Conservation (phyloP, 768 basidiomycete species). For the Galerina marginata region DNA sequence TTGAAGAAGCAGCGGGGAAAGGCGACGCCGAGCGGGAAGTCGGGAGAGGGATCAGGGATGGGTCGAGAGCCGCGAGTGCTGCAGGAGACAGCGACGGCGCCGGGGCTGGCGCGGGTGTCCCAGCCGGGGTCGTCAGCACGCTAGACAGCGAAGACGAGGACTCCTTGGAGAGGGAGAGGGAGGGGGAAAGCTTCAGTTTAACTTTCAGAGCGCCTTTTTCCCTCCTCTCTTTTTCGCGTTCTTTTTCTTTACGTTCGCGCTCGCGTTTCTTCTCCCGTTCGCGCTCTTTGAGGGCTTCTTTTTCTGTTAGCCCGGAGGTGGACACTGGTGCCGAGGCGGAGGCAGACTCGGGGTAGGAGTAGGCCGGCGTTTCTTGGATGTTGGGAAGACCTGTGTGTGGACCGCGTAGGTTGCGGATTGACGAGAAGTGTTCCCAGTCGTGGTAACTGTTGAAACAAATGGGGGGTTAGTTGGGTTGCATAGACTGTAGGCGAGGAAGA, state of each 20-base stretch:
- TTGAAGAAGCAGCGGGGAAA: slow-evolving; percentile 11
- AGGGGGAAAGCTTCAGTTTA: slow-evolving; percentile 21
- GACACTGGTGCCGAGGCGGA: neutral
- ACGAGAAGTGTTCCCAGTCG: slow-evolving; percentile 95
- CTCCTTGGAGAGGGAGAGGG: neutral
- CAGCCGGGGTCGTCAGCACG: neutral
- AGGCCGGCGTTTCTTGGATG: slow-evolving; percentile 53
- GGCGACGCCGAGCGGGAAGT: slow-evolving; percentile 30
- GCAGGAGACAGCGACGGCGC: neutral
- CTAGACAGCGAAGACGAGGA: neutral
- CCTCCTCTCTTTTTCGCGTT: slow-evolving; percentile 22
- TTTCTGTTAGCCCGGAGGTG: slow-evolving; percentile 7
- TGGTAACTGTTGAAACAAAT: slow-evolving; percentile 62
- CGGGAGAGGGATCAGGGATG: slow-evolving; percentile 26
- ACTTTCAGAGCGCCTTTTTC: slow-evolving; percentile 31
- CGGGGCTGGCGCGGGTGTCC: neutral
- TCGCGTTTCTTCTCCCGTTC: slow-evolving; percentile 29
- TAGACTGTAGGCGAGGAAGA: neutral
- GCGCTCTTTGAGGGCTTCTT: slow-evolving; percentile 30
- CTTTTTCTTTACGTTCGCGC: slow-evolving; percentile 29
- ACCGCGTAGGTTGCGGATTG: slow-evolving; percentile 85
- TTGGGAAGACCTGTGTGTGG: slow-evolving; percentile 79
- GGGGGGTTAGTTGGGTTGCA: neutral
- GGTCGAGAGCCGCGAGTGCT: slow-evolving; percentile 11
- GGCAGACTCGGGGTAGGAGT: slow-evolving; percentile 4